Conservation (phyloP, 2,329 filamentous ascomycete genomes). For the Lachnellula cervina region DNA sequence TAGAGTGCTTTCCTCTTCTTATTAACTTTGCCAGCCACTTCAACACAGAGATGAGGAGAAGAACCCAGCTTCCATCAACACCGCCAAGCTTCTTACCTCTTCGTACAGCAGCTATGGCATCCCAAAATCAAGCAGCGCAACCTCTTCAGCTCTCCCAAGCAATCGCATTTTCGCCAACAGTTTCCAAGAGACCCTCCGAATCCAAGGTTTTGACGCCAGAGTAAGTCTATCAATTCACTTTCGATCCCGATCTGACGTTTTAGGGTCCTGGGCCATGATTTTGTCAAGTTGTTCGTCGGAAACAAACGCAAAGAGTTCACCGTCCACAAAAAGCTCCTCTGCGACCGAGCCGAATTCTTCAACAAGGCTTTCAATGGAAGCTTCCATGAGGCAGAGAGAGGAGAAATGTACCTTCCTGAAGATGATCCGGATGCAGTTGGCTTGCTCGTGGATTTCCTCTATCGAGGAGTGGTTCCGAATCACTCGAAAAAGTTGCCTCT, state of each 20-base stretch:
- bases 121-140: no score
- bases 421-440: background rate
- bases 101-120: no score
- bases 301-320: constrained; percentile 3
- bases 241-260: background rate
- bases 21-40: no score
- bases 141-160: no score
- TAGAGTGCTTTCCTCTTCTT: no score
- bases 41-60: no score
- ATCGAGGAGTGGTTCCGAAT: background rate
- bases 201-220: background rate
- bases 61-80: no score
- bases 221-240: background rate
- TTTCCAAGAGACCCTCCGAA: background rate
- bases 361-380: background rate
- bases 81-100: no score
- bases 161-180: no score
- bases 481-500: no score
- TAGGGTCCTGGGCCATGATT: background rate
- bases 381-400: background rate
- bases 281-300: constrained; percentile 13
- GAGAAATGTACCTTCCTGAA: constrained; percentile 7
- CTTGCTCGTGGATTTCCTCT: background rate
- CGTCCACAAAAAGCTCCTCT: constrained; percentile 17
- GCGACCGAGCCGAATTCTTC: constrained; percentile 14